Base-by-base conservation (phyloP, 805 yeast species). In the Nakazawaea ishiwadae region DNA sequence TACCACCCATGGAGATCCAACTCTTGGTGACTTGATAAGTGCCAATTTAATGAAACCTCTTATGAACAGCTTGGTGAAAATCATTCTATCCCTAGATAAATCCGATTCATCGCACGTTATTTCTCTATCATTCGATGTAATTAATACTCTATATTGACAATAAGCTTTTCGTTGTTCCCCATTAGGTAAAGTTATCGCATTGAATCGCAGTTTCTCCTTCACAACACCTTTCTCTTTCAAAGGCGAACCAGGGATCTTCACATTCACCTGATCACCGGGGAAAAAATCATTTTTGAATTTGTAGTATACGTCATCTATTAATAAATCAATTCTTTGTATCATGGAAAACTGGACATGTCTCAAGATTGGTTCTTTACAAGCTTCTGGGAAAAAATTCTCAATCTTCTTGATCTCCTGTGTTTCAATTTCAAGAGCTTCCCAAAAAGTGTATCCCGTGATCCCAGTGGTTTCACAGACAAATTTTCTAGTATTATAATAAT, bases 391-490 rank as follows among this genome's bases (percentile, higher is more conserved):
- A 54, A 77, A 75, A 42, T 73, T 68, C 53, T 89, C 95, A 39
- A 91, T 88, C 47, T 75, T 77, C 42, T 62, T 58, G 54, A 77
- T 69, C 56, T 77, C 82, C 41, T 65, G 67, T 48, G 75, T 73
- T 63, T 91, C 99, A 45, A 84, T 79, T 40, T 79, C 77, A 34
- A 77, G 69, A 0, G 98, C 99, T 54, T 93, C 95, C 58, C 90
- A 90, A 58, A 76, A 93, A 1, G 96, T 87, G 44, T 91, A 71
- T 53, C 95, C 84, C 14, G 96, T 83, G 53, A 88, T 86, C 11
- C 99, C 99, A 0, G 97, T 87, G 37, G 91, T 84, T 62, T 93
- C 99, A 65, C 98, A 93, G 10, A 89, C 93, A 63, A 93, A 93
- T 58, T 87, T 85, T 50, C 79, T 79, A 38, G 75, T 70, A 45